Evolutionary conservation across 768 basidiomycete species (phyloP).

Genomic region (Psilocybe cubensis): DNA sequence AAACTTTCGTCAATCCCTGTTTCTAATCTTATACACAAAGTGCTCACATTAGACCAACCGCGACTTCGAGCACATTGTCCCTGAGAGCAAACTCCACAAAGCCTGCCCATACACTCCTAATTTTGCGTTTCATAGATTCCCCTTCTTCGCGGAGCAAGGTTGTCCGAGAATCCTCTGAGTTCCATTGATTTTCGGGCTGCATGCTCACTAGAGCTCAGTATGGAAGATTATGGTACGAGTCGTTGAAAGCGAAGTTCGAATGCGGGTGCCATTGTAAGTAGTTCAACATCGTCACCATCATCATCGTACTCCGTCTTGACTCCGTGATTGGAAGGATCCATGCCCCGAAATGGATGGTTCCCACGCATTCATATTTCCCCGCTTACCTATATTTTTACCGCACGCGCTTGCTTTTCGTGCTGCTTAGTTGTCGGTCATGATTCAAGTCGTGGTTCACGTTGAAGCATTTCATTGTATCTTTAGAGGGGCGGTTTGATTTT

Average conservation of each 20-base stretch:
- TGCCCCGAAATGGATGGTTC: too few species aligned
- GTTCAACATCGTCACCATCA: neutral
- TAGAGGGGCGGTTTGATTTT: too few species aligned
- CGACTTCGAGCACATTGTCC: conserved; percentile 51
- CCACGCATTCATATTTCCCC: too few species aligned
- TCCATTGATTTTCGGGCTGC: conserved; percentile 12
- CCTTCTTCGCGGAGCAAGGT: conserved; percentile 25
- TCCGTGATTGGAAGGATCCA: neutral
- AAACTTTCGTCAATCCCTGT: neutral
- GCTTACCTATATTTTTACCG: too few species aligned
- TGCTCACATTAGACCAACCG: conserved; percentile 45
- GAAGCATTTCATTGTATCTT: too few species aligned
- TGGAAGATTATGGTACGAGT: neutral
- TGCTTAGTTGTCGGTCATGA: too few species aligned
- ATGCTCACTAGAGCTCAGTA: neutral
- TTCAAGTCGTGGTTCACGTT: too few species aligned
- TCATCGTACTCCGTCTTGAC: neutral
- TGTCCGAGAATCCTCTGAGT: conserved; percentile 16
- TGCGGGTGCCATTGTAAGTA: neutral
- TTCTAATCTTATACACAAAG: neutral
- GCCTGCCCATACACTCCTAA: conserved; percentile 31
- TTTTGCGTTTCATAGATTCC: conserved; percentile 21
- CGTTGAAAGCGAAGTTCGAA: neutral
- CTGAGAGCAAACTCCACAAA: conserved; percentile 36
- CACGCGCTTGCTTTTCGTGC: too few species aligned